Evolutionary conservation across 345 rosid genomes (phyloP), one percentile per base, ranked within the genome.

Genomic region (Dipteronia dyeriana): DNA sequence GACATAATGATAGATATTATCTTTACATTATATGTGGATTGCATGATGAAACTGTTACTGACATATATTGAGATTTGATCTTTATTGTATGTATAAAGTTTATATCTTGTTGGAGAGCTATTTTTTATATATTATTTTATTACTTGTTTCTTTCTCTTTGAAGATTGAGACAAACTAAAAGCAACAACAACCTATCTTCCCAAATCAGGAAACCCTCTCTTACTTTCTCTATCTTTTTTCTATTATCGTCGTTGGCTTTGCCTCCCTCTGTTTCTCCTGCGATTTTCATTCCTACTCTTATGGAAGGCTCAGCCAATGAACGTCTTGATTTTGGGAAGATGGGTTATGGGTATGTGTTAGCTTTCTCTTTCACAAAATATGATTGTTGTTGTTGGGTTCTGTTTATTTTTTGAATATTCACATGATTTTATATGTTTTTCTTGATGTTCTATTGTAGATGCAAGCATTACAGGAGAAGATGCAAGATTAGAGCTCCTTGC

Each of bases 251-350:
- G 66, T 71, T 74, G 78, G 74, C 72, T 51, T 71, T 78, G 77
- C 73, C 66, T 61, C 75, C 78, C 23, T 41, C 19, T 12, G 22
- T 38, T 22, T 41, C 81, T 73, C 45, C 34, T 69, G 77, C 65
- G 54, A 54, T 8, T 71, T 68, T 76, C 85, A 16, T 53, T 77
- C 79, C 79, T 75, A 59, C n/a, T 16, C 70, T 70, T 84, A 95
- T 90, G 98, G 98, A 92, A 87, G 88, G 73, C 74, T 79, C 81
- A 34, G 85, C 81, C 41, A 75, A 90, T 76, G 95, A 90, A 77
- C 98, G 99, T 66, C 92, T 92, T 70, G 87, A 77, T 85, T 94
- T 88, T 85, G 99, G 99, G 84, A 86, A 82, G 88, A 95, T 95
- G 98, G 97, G 97, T 38, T 94, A 86, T 56, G 99, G 98, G 99